Evolutionary conservation across 106 monocot species (phyloP).

Genomic region (Narthecium ossifragum): DNA sequence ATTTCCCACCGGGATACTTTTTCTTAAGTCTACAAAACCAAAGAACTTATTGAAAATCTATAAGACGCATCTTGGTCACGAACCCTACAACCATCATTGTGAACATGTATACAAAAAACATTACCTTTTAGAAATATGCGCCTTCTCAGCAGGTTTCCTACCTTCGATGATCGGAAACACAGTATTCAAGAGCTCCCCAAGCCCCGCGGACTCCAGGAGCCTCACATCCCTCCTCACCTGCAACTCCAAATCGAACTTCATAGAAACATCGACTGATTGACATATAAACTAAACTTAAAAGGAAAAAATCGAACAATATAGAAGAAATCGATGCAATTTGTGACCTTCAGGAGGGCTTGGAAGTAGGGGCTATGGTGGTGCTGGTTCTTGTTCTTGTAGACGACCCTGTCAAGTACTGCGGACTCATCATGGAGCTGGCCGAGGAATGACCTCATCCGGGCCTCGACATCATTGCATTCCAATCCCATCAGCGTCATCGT

Average conservation of each 20-base stretch:
- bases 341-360: conserved; percentile 58
- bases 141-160: conserved; percentile 29
- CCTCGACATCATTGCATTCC: conserved; percentile 17
- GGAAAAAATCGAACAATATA: background rate
- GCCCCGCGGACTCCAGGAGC: conserved; percentile 36
- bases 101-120: background rate
- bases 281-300: background rate
- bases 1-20: conserved; percentile 19
- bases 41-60: background rate
- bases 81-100: no score
- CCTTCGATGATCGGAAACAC: conserved; percentile 45
- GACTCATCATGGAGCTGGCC: conserved; percentile 28
- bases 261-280: no score
- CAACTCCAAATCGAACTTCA: no score
- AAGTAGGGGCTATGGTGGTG: conserved; percentile 48
- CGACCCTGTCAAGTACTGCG: conserved; percentile 45
- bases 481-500: no score
- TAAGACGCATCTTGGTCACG: no score
- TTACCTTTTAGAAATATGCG: conserved; percentile 26
- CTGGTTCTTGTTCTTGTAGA: conserved; percentile 67
- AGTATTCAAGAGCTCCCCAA: conserved; percentile 41
- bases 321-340: background rate
- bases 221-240: conserved; percentile 72
- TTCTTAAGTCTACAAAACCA: conserved; percentile 32
- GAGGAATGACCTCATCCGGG: conserved; percentile 27